phyloP scores from a whole-genome alignment of 768 basidiomycete genomes.

The Termitomyces heimii region DNA sequence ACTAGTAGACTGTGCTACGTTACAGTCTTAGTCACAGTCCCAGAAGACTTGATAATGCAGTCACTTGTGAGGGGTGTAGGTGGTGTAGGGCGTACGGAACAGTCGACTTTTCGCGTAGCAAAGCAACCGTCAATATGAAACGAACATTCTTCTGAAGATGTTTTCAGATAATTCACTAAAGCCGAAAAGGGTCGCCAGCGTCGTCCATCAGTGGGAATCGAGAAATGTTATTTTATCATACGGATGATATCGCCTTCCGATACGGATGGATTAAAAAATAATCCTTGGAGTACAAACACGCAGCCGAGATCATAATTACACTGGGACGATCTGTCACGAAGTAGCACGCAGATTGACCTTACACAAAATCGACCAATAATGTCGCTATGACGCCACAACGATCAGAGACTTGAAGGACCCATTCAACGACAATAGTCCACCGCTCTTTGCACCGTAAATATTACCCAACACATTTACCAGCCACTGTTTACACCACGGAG shows the following conservation, averaged over 20 bases:
- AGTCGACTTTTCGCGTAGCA: too few species aligned
- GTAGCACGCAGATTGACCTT: too few species aligned
- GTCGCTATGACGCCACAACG: neutral
- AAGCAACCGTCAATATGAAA: too few species aligned
- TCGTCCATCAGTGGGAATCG: neutral
- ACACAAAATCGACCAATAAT: too few species aligned
- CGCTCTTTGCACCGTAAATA: neutral
- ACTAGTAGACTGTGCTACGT: too few species aligned
- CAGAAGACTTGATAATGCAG: neutral
- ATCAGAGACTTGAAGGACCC: neutral
- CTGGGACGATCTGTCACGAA: neutral
- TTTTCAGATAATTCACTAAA: neutral
- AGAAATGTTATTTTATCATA: neutral
- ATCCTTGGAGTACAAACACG: too few species aligned
- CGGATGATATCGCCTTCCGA: neutral
- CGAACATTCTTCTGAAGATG: neutral
- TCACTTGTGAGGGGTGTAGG: neutral
- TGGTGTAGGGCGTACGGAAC: neutral
- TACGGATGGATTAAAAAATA: neutral
- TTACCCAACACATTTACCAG: neutral
- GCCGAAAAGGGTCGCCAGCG: neutral
- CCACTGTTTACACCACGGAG: neutral
- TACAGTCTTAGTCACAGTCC: too few species aligned
- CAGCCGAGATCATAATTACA: neutral
- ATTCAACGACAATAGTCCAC: neutral